Conservation (phyloP, 2,329 filamentous ascomycete species). For the Bertia moriformis region DNA sequence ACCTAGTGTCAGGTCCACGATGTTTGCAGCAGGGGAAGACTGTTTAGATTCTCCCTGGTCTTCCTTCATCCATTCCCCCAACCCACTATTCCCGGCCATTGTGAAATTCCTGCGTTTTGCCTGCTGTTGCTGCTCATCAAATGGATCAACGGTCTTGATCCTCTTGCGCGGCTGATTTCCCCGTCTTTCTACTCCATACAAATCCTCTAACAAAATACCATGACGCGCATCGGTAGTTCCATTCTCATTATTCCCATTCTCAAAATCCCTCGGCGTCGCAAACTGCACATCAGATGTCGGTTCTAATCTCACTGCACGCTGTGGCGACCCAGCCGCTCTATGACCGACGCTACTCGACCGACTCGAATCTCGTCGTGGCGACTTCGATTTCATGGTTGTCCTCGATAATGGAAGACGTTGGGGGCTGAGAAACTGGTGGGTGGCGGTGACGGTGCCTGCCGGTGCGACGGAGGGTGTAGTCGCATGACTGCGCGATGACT, state of each 20-base stretch:
- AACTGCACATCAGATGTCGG: neutral
- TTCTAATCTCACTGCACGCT: neutral
- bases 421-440: neutral
- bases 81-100: neutral
- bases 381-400: neutral
- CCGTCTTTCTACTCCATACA: slow-evolving; percentile 1
- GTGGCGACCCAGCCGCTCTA: neutral
- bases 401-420: neutral
- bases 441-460: neutral
- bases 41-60: neutral
- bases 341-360: no score
- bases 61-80: neutral
- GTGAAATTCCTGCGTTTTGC: neutral
- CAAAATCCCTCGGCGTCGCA: neutral
- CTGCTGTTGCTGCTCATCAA: neutral
- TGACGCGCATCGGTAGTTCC: neutral
- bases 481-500: neutral
- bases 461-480: neutral
- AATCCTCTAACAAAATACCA: neutral
- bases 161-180: neutral
- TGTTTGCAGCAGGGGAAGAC: neutral
- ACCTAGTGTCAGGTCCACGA: neutral
- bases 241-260: neutral
- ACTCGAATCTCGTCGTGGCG: neutral
- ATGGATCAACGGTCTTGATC: neutral